phyloP scores from a whole-genome alignment of 2,329 filamentous ascomycete genomes.

The Fusarium aywerte region DNA sequence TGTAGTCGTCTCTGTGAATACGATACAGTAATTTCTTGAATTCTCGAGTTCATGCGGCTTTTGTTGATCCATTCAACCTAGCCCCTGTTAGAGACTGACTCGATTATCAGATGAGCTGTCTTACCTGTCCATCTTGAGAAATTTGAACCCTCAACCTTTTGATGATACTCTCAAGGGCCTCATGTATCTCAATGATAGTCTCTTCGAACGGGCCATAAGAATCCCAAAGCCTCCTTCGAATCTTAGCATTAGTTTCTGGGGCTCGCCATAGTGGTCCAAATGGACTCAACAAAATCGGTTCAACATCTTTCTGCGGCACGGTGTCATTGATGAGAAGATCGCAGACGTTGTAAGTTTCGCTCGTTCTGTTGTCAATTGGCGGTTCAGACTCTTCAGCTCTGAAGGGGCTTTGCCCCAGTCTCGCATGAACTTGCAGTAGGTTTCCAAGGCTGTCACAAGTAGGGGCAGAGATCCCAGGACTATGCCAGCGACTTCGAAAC shows the following conservation, averaged over 20 bases:
- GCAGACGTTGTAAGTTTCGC: constrained; percentile 48
- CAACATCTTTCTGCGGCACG: constrained; percentile 37
- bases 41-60: neutral
- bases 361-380: constrained; percentile 41
- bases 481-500: constrained; percentile 37
- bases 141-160: constrained; percentile 1
- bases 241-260: constrained; percentile 19
- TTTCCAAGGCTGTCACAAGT: constrained; percentile 28
- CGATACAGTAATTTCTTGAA: constrained; percentile 22
- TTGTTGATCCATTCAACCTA: constrained; percentile 13
- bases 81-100: rapidly evolving
- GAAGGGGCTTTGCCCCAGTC: constrained; percentile 29
- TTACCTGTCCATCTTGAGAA: neutral
- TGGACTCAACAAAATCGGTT: constrained; percentile 46
- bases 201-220: constrained; percentile 41
- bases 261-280: constrained; percentile 47
- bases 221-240: constrained; percentile 42
- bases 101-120: rapidly evolving
- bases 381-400: constrained; percentile 41
- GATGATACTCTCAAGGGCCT: constrained; percentile 37
- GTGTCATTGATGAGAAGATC: constrained; percentile 46
- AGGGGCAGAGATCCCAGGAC: constrained; percentile 39
- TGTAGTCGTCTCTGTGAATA: constrained; percentile 13
- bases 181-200: constrained; percentile 37
- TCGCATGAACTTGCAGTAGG: constrained; percentile 39